Evolutionary conservation across 768 basidiomycete species (phyloP), one percentile per base, ranked within the genome.

Genomic region (Sporobolomyces phaffii): DNA sequence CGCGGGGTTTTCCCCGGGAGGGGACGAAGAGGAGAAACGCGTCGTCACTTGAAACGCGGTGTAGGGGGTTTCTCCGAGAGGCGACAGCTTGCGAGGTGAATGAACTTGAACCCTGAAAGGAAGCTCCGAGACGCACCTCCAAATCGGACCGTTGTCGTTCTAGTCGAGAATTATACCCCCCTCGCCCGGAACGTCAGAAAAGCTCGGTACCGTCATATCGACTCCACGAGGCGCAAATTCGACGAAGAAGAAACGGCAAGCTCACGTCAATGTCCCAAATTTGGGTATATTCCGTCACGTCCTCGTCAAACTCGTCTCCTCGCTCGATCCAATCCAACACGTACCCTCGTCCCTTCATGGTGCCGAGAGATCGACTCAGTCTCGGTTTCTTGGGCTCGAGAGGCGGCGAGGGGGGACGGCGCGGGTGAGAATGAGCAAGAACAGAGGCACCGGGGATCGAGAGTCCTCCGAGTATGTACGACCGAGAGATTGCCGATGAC

Each of bases 21-120:
- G 54, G 45, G 26, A 38, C 24, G 59, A 73, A 26, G 79, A 73
- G 77, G 8, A 58, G 77, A 90, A 90, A n/a, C 85, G 74, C 17
- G 89, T 88, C 2, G 89, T 89, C 61, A 91, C 82, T 64, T 76
- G 83, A 77, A 90, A 92, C 52, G 88, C 75, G 1, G 86, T 90
- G 74, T 86, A 91, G 47, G 86, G 85, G 3, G 61, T 29, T 11
- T 87, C 83, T 31, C 87, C 80, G 17, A 82, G 76, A 1, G 87
- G 86, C 9, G 83, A 80, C 11, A 85, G 81, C 76, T 89, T 90
- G n/a, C 84, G 83, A 1, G 90, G 89, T 1, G 87, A 89, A 76
- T 90, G 89, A 0, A 91, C 85, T 28, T 87, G 79, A 26, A 91
- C 82, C 38, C 81, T 81, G 79, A 91, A 91, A 0, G 83, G 80